phyloP scores from a whole-genome alignment of 2,329 filamentous ascomycete species.

The Colletotrichum musae region DNA sequence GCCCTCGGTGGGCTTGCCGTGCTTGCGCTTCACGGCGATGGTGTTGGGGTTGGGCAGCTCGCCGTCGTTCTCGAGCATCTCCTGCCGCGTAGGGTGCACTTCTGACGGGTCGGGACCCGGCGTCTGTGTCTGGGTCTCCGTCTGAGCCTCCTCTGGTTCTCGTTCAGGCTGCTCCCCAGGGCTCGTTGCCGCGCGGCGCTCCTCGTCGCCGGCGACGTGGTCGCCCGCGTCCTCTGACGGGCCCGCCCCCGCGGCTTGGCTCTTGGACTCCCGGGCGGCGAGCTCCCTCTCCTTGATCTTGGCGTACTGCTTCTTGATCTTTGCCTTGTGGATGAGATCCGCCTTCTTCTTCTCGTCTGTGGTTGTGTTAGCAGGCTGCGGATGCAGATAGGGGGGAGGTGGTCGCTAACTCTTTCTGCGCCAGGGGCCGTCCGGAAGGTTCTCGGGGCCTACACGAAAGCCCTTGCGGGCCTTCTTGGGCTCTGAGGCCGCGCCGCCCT shows the following conservation, averaged over 20 bases:
- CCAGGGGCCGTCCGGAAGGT: constrained; percentile 91
- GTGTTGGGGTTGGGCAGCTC: constrained; percentile 41
- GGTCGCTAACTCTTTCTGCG: constrained; percentile 75
- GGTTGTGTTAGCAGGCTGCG: constrained; percentile 8
- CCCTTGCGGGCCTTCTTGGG: constrained; percentile 74
- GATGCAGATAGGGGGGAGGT: not conserved
- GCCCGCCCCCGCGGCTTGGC: constrained; percentile 22
- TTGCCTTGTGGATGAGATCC: constrained; percentile 90
- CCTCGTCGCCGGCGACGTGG: constrained; percentile 39
- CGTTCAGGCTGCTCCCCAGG: not conserved
- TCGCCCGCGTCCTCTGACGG: constrained; percentile 41
- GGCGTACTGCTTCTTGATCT: constrained; percentile 92
- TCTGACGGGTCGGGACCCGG: constrained; percentile 38
- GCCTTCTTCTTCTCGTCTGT: constrained; percentile 90
- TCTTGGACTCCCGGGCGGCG: constrained; percentile 39
- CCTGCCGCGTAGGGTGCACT: constrained; percentile 59
- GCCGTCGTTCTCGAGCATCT: constrained; percentile 53
- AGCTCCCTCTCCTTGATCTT: constrained; percentile 81
- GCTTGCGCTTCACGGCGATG: constrained; percentile 39
- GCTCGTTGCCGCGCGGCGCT: constrained; percentile 46
- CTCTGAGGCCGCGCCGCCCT: constrained; percentile 51
- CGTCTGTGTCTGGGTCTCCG: constrained; percentile 25
- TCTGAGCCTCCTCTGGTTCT: not conserved
- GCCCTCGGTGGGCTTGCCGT: not conserved
- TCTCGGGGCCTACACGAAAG: constrained; percentile 89